Percentiles rank a stretch among this genome's conserved stretches.
Conservation (phyloP, 139 green algal genomes). For the Chlorella sp. region DNA sequence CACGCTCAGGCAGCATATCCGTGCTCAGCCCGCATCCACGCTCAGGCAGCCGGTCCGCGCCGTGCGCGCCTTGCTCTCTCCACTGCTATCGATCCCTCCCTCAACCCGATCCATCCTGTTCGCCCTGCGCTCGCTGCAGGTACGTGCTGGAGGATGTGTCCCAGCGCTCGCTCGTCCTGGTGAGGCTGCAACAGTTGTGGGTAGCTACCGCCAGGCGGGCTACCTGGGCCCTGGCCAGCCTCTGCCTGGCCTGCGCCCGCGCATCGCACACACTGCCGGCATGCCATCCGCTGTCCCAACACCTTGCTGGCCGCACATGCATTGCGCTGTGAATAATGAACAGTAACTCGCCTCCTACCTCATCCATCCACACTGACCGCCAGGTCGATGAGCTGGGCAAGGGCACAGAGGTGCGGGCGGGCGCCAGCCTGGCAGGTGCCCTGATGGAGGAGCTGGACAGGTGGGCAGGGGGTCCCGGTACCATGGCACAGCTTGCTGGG, state of each 20-base stretch:
- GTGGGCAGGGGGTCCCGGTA: too few relatives aligned
- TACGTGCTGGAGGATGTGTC: constrained; percentile 66
- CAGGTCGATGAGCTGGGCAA: constrained; percentile 92
- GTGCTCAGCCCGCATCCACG: too few relatives aligned
- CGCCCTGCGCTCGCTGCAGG: constrained; percentile 1
- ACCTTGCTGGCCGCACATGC: not conserved
- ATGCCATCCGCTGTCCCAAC: not conserved
- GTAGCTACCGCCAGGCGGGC: not conserved
- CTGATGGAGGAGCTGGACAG: constrained; percentile 76
- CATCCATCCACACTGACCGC: not conserved
- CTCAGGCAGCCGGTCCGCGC: too few relatives aligned
- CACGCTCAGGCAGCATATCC: too few relatives aligned
- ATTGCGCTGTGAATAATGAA: too few relatives aligned
- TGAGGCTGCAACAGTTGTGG: constrained; percentile 32
- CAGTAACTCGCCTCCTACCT: too few relatives aligned
- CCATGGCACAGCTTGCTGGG: too few relatives aligned
- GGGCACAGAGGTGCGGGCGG: constrained; percentile 86
- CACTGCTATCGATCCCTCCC: too few relatives aligned
- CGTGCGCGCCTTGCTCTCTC: too few relatives aligned
- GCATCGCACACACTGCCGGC: too few relatives aligned
- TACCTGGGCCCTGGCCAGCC: too few relatives aligned
- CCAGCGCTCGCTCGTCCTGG: constrained; percentile 72
- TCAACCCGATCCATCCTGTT: not conserved
- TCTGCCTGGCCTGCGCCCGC: not conserved
- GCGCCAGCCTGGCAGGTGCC: constrained; percentile 65